Evolutionary conservation across 768 basidiomycete genomes (phyloP).

Genomic region (Cytidiella melzeri): DNA sequence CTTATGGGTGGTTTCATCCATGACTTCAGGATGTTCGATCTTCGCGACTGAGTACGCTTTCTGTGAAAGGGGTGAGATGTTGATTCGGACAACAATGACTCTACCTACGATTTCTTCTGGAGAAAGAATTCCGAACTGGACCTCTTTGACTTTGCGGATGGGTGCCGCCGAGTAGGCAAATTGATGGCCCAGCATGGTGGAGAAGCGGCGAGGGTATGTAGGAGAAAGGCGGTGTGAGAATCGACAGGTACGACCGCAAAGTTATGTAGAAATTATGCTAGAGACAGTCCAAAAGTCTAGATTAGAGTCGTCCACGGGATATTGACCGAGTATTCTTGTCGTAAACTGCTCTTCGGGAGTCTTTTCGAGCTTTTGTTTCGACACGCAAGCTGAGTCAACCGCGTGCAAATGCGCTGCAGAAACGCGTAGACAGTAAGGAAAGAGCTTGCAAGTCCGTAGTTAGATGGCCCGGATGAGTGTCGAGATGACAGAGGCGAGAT

Average conservation of each 20-base stretch:
- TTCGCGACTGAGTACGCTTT: constrained; percentile 99
- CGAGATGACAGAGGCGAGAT: constrained; percentile 10
- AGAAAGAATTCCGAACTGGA: constrained; percentile 97
- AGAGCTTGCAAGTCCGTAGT: not conserved
- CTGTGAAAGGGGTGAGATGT: constrained; percentile 35
- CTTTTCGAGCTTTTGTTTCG: constrained; percentile 16
- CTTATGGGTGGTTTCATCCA: constrained; percentile 89
- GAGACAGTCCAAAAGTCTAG: constrained; percentile 10
- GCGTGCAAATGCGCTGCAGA: constrained; percentile 5
- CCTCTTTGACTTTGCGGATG: constrained; percentile 92
- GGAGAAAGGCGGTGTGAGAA: constrained; percentile 6
- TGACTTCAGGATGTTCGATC: constrained; percentile 97
- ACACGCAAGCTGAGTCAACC: constrained; percentile 19
- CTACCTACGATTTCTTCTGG: constrained; percentile 94
- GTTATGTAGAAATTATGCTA: constrained; percentile 12
- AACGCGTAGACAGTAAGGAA: constrained; percentile 2
- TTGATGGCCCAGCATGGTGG: constrained; percentile 76
- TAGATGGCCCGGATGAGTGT: not conserved
- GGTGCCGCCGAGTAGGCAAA: constrained; percentile 93
- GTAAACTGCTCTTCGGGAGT: constrained; percentile 11
- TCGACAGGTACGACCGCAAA: constrained; percentile 3
- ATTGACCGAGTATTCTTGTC: not conserved
- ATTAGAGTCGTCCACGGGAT: not conserved
- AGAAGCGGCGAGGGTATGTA: constrained; percentile 12
- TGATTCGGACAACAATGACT: constrained; percentile 1